Conservation (phyloP, 176 grass and related monocot species). For the Poa annua region DNA sequence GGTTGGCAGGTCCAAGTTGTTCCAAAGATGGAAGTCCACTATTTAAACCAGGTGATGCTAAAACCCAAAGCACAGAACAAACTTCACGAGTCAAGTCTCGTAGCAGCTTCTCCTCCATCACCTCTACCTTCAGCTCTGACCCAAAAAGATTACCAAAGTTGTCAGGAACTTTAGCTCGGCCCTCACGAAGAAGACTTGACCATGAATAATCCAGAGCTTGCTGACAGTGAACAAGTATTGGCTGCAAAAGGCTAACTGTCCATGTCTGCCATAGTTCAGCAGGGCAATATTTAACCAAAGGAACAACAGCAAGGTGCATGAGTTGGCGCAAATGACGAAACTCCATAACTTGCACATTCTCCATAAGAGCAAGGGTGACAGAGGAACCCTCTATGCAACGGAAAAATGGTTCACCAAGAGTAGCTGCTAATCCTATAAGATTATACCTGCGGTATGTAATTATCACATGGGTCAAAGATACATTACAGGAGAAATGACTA, state of each 20-base stretch:
- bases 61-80: slow-evolving; percentile 74
- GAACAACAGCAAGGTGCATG: slow-evolving; percentile 89
- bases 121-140: slow-evolving; percentile 92
- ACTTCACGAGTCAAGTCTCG: slow-evolving; percentile 97
- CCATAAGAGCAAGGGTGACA: slow-evolving; percentile 69
- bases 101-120: slow-evolving; percentile 97
- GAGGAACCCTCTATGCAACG: slow-evolving; percentile 64
- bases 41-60: slow-evolving; percentile 75
- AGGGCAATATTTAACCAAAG: slow-evolving; percentile 85
- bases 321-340: slow-evolving; percentile 92
- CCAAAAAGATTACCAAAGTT: slow-evolving; percentile 87
- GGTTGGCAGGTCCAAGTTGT: slow-evolving; percentile 81
- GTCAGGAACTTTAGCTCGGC: slow-evolving; percentile 84
- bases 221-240: slow-evolving; percentile 81
- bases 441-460: slow-evolving; percentile 80
- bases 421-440: slow-evolving; percentile 81
- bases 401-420: slow-evolving; percentile 87
- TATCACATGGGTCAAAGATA: slow-evolving; percentile 30
- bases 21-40: slow-evolving; percentile 83
- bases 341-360: slow-evolving; percentile 93
- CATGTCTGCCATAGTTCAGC: slow-evolving; percentile 66
- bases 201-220: slow-evolving; percentile 93
- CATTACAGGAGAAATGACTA: slow-evolving; percentile 23
- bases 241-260: slow-evolving; percentile 73
- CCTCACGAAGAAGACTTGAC: slow-evolving; percentile 82